phyloP scores from a whole-genome alignment of 768 basidiomycete species.

The Coprinopsis cinerea region DNA sequence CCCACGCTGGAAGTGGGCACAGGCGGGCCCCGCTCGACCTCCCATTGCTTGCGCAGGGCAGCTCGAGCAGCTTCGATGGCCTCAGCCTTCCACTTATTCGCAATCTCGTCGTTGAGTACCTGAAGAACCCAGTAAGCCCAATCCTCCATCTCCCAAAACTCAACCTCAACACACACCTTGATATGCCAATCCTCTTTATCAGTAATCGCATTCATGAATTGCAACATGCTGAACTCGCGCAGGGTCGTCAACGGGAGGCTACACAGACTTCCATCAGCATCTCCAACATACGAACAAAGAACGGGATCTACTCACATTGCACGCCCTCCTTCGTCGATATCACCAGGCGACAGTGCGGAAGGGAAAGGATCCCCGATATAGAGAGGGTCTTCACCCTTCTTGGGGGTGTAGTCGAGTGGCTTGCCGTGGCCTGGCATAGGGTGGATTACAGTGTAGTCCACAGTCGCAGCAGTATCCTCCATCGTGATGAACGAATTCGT shows the following conservation, averaged over 20 bases:
- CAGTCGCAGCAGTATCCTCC: too few relatives aligned
- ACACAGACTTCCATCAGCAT: not conserved
- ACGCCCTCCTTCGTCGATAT: not conserved
- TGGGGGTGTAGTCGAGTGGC: conserved; percentile 5
- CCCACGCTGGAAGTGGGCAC: not conserved
- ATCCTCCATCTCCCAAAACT: too few relatives aligned
- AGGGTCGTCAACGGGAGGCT: conserved; percentile 20
- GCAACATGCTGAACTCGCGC: conserved; percentile 29
- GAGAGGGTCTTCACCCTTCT: not conserved
- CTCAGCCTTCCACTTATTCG: conserved; percentile 16
- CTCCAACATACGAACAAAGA: not conserved
- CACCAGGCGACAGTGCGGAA: not conserved
- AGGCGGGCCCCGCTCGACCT: not conserved
- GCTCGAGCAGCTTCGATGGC: conserved; percentile 18
- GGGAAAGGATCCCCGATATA: conserved; percentile 5
- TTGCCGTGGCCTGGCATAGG: conserved; percentile 4
- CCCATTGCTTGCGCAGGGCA: not conserved
- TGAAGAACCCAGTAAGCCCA: too few relatives aligned
- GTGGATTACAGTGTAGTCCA: conserved; percentile 5
- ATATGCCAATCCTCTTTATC: conserved; percentile 29
- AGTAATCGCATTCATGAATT: conserved; percentile 29
- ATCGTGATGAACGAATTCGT: too few relatives aligned
- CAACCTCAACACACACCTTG: conserved; percentile 26
- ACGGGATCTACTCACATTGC: not conserved
- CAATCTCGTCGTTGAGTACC: conserved; percentile 17